A percentile compares a stretch with the other conserved stretches of the same genome.
Evolutionary conservation across 768 basidiomycete species (phyloP).

Genomic region (Gymnopilus junonius): DNA sequence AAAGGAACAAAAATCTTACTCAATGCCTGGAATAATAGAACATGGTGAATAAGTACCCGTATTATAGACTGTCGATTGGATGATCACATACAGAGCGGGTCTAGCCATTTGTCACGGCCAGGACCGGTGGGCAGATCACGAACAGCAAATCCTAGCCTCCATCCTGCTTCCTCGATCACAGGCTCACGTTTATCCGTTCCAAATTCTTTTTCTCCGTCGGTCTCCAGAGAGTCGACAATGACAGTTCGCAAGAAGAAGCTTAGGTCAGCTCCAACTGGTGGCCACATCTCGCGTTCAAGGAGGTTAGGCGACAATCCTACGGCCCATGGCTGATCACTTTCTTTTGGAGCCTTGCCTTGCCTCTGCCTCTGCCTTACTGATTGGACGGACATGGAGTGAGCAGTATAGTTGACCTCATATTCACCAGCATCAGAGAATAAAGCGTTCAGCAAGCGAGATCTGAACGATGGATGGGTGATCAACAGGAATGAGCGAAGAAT

Average conservation of each 20-base stretch:
- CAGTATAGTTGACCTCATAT: constrained; percentile 39
- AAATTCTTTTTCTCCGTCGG: constrained; percentile 29
- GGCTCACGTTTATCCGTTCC: constrained; percentile 23
- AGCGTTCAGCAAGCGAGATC: constrained; percentile 66
- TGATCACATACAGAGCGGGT: constrained; percentile 69
- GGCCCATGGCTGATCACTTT: constrained; percentile 51
- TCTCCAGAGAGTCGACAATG: constrained; percentile 78
- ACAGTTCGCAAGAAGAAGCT: constrained; percentile 85
- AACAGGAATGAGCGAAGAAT: constrained; percentile 79
- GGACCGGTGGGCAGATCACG: constrained; percentile 68
- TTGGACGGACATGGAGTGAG: constrained; percentile 38
- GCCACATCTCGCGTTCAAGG: constrained; percentile 81
- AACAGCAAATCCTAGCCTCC: constrained; percentile 84
- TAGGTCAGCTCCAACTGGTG: constrained; percentile 84
- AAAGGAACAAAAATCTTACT: constrained; percentile 5
- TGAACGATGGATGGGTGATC: constrained; percentile 75
- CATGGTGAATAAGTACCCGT: neutral
- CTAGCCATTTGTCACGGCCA: constrained; percentile 76
- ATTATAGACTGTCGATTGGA: neutral
- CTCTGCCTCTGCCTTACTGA: constrained; percentile 39
- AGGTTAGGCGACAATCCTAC: constrained; percentile 77
- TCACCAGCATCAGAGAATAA: constrained; percentile 79
- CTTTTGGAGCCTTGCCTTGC: constrained; percentile 22
- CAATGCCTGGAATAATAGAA: constrained; percentile 3
- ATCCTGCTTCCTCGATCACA: constrained; percentile 66